phyloP scores from a whole-genome alignment of 1,139 yeast species.

The Pichia sp. region DNA sequence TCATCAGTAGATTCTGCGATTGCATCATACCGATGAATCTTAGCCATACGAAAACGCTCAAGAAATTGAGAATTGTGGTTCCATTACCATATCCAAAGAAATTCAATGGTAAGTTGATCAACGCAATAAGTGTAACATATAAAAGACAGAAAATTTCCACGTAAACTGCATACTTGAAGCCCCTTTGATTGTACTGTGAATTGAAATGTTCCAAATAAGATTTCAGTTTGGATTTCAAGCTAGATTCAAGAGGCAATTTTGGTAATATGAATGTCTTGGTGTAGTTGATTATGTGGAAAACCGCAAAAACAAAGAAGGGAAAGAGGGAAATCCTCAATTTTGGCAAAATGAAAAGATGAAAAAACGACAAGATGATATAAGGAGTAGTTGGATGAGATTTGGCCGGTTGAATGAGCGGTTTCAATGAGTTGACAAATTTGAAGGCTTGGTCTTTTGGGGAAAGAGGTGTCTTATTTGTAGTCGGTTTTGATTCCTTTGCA shows the following conservation, averaged over 20 bases:
- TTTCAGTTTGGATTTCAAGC: constrained; percentile 1
- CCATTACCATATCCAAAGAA: constrained; percentile 14
- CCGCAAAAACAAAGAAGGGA: constrained; percentile 62
- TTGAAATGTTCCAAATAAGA: constrained; percentile 11
- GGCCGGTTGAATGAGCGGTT: constrained; percentile 39
- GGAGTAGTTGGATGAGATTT: constrained; percentile 54
- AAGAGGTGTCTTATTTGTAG: background rate
- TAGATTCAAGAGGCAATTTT: constrained; percentile 45
- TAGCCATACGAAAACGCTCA: constrained; percentile 9
- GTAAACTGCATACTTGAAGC: constrained; percentile 8
- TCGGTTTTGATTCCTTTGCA: too few relatives aligned
- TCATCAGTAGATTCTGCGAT: constrained; percentile 69
- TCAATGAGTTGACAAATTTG: constrained; percentile 44
- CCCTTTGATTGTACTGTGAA: constrained; percentile 4
- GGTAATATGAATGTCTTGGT: constrained; percentile 62
- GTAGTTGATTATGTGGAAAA: constrained; percentile 68
- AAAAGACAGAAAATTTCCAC: constrained; percentile 3
- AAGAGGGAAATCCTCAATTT: constrained; percentile 47
- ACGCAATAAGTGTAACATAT: constrained; percentile 2
- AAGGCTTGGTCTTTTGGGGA: constrained; percentile 48
- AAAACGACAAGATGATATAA: constrained; percentile 62
- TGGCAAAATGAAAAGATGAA: constrained; percentile 50
- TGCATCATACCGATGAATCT: constrained; percentile 67
- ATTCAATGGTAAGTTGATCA: constrained; percentile 10
- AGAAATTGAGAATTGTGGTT: constrained; percentile 3